Conservation (phyloP, 2,329 filamentous ascomycete species). For the Aspergillus sp. region DNA sequence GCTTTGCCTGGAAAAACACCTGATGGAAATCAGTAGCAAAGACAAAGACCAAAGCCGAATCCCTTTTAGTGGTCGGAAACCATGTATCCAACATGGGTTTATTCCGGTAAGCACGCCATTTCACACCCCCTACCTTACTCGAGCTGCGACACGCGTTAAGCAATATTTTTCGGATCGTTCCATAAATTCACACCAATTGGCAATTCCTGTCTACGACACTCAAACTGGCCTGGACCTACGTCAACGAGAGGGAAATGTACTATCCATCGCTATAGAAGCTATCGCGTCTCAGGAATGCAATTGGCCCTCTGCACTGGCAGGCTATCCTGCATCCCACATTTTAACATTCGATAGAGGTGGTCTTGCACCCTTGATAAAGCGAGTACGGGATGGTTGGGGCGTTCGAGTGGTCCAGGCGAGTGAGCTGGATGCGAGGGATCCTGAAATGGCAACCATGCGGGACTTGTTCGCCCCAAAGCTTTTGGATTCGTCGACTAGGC, state of each 20-base stretch:
- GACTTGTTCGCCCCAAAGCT: slow-evolving; percentile 16
- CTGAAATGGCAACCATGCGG: slow-evolving; percentile 17
- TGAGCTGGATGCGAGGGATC: slow-evolving; percentile 17
- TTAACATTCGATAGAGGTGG: slow-evolving; percentile 21
- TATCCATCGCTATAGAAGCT: slow-evolving; percentile 16
- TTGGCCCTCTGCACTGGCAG: slow-evolving; percentile 17
- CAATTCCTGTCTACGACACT: slow-evolving; percentile 35
- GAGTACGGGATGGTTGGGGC: slow-evolving; percentile 15
- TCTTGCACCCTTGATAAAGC: slow-evolving; percentile 15
- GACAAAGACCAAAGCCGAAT: slow-evolving; percentile 20
- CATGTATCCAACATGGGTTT: slow-evolving; percentile 29
- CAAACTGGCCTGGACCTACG: slow-evolving; percentile 30
- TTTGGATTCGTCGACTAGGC: slow-evolving; percentile 67
- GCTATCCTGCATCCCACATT: slow-evolving; percentile 12
- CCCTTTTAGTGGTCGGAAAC: slow-evolving; percentile 34
- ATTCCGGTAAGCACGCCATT: slow-evolving; percentile 45
- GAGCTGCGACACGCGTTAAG: slow-evolving; percentile 22
- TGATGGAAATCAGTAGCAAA: neutral
- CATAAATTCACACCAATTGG: slow-evolving; percentile 14
- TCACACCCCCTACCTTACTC: slow-evolving; percentile 37
- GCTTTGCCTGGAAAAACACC: slow-evolving; percentile 10
- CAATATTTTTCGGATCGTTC: slow-evolving; percentile 13
- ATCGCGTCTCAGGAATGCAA: slow-evolving; percentile 17
- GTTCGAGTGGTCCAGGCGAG: slow-evolving; percentile 16
- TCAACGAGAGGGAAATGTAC: slow-evolving; percentile 1